Evolutionary conservation across 2,329 filamentous ascomycete genomes (phyloP), one percentile per base, ranked within the genome.

Genomic region (Albophoma yamanashiensis): DNA sequence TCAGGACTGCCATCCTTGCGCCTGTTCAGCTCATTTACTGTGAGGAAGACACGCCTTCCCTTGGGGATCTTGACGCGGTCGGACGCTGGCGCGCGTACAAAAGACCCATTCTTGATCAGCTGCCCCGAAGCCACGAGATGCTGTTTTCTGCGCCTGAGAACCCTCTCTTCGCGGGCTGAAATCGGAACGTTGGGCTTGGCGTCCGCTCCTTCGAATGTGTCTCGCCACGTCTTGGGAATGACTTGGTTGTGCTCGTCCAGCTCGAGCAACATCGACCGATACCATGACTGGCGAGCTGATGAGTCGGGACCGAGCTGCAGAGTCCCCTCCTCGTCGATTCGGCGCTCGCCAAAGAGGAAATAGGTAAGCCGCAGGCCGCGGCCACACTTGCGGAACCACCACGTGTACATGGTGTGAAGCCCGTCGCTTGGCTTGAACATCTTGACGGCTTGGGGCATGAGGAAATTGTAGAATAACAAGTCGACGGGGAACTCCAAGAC

Each of bases 21-120:
- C 69, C 90, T 87, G 42, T 84, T 74, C 45, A 86, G 81, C 52
- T 84, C 77, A 62, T 92, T 88, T 34, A 86, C 74, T 58, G 89
- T 84, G 14, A 96, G 76, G 69, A 99, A 97, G 4, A 96, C 92
- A 20, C 80, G 77, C 55, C 82, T 82, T 45, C 90, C 89, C 73
- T 95, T 96, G 4, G 92, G 90, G 42, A 97, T 92, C 68, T 95
- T 91, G 65, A 97, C 90, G 71, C 96, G 92, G 71, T 99, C 94
- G 1, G 92, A 96, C 22, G 91, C 92, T 14, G 94, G 94, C n/a
- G 92, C 91, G 55, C 91, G 86, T 31, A 97, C 93, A 71, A 92
- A 97, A 61, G 82, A 84, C 6, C 94, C 94, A 66, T 93, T 85
- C 3, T 82, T 82, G 20, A 85, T 70, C 61, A 96, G 73, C 61